Base-by-base conservation (phyloP, 1,139 yeast genomes). In the Torulaspora pretoriensis region DNA sequence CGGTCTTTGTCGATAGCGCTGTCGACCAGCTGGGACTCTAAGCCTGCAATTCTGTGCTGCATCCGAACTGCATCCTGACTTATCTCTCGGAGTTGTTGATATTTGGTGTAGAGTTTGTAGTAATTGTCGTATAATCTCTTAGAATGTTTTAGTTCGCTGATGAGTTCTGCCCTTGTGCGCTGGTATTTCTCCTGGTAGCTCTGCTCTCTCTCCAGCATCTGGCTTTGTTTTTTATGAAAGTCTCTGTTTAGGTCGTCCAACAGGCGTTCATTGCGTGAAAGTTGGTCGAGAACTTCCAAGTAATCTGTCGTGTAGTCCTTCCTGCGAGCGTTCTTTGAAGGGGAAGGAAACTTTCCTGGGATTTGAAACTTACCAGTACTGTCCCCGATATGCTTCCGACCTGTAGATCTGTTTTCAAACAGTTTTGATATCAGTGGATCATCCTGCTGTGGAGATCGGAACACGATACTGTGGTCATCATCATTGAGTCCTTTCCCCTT, bases 61-160 rank as follows among this genome's bases (percentile, higher is more conserved):
- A 3, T 36, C 42, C 41, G 54, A 49, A 46, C 42, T 41, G 51
- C 36, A 40, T 52, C 34, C 48, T 40, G 25, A 45, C 49, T 14
- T 38, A 38, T 35, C 43, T 52, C 41, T 43, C 71, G 72, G 47
- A 74, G 56, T 12, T 63, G 64, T 33, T 69, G 64, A 54, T 75
- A 75, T 53, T 72, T 73, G 38, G 66, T 55, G 26, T 71, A 69
- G 25, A 76, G 63, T 43, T 65, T 61, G 50, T 71, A 68, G 53
- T 73, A 76, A 12, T 66, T 62, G 40, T 68, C 69, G 45, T 61
- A 66, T 4, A 65, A 45, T 39, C 54, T 53, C 40, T 66, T 63
- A 4, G 65, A 56, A 35, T 63, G 64, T 43, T 57, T 58, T 44
- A 66, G 51, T 42, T 67, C 70, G 8, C 50, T 46, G 4, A 61